Conservation (phyloP, 495 filamentous ascomycete genomes). For the Penicillium manginii region DNA sequence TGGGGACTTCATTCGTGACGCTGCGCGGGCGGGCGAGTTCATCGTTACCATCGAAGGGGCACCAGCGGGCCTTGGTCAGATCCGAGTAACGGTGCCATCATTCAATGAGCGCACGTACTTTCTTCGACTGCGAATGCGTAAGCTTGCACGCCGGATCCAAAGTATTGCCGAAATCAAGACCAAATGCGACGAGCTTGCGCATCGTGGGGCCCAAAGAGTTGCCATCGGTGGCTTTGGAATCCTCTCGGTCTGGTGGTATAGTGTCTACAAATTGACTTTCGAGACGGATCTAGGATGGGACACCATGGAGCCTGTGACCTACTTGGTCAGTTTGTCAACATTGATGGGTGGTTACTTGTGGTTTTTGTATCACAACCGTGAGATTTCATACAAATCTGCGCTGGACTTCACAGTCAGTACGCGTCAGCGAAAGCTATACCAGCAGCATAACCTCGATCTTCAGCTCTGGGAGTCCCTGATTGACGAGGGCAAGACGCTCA, state of each 20-base stretch:
- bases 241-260: conserved; percentile 76
- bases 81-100: conserved; percentile 79
- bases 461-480: conserved; percentile 76
- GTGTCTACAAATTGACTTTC: conserved; percentile 79
- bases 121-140: conserved; percentile 73
- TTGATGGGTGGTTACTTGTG: conserved; percentile 90
- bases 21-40: conserved; percentile 81
- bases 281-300: conserved; percentile 84
- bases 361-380: conserved; percentile 92
- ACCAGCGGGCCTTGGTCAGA: conserved; percentile 56
- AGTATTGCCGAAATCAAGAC: conserved; percentile 71
- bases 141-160: conserved; percentile 68
- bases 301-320: conserved; percentile 89
- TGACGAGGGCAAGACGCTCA: conserved; percentile 78
- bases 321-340: conserved; percentile 79
- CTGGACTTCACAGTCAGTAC: conserved; percentile 83
- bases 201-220: conserved; percentile 74
- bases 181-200: conserved; percentile 79
- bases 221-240: conserved; percentile 77
- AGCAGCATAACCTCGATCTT: conserved; percentile 72
- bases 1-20: conserved; percentile 94
- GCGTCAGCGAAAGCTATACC: conserved; percentile 78
- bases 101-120: conserved; percentile 91
- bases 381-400: conserved; percentile 82
- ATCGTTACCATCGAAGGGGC: conserved; percentile 80